Evolutionary conservation across 2,329 filamentous ascomycete species (phyloP).

Genomic region (Aureobasidium mangrovei): DNA sequence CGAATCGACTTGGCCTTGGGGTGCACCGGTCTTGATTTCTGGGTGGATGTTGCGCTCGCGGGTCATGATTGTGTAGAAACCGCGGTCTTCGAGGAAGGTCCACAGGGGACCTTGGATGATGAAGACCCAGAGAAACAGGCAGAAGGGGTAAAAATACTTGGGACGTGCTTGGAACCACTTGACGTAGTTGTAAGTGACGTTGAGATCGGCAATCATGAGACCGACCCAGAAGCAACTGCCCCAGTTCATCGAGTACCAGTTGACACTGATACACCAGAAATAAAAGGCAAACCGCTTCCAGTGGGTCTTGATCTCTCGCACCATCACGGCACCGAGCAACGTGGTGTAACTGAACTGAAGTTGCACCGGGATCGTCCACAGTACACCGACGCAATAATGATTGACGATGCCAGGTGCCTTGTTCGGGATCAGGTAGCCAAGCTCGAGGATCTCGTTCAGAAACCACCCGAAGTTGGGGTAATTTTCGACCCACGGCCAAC

Average conservation of each 20-base stretch:
- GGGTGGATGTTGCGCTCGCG: constrained; percentile 38
- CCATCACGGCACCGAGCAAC: constrained; percentile 34
- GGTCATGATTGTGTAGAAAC: constrained; percentile 31
- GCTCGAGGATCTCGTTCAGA: constrained; percentile 37
- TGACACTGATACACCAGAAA: constrained; percentile 33
- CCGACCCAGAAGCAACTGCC: constrained; percentile 39
- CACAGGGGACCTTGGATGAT: constrained; percentile 23
- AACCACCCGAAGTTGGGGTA: constrained; percentile 35
- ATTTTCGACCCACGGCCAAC: constrained; percentile 38
- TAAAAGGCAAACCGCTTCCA: constrained; percentile 42
- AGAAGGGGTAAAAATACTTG: constrained; percentile 30
- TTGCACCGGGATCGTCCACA: constrained; percentile 44
- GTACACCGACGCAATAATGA: constrained; percentile 42
- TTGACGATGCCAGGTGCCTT: constrained; percentile 39
- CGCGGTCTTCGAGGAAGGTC: constrained; percentile 31
- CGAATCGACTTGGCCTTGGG: constrained; percentile 27
- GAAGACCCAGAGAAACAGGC: constrained; percentile 22
- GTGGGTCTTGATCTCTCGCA: constrained; percentile 37
- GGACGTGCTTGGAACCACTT: constrained; percentile 30
- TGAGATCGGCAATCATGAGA: constrained; percentile 38
- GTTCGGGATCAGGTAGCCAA: constrained; percentile 40
- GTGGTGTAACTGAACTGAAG: constrained; percentile 39
- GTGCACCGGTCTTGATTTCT: constrained; percentile 30
- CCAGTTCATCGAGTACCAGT: constrained; percentile 42
- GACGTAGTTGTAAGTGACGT: constrained; percentile 39